Evolutionary conservation across 2,329 filamentous ascomycete genomes (phyloP).

Genomic region (Biscogniauxia mediterranea): DNA sequence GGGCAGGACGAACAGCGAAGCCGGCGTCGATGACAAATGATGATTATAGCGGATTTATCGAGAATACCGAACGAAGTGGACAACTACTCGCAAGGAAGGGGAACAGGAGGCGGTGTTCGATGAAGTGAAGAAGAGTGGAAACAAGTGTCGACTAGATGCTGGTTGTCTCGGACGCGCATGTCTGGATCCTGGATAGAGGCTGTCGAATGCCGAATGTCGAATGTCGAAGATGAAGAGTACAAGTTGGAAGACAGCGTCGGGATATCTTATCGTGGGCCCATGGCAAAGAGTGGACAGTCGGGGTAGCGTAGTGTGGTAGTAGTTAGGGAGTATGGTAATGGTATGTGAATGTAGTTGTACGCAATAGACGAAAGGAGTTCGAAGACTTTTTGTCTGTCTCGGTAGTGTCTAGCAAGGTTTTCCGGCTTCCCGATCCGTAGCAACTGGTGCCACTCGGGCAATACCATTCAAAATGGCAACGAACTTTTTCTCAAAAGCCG

Average conservation of each 20-base stretch:
- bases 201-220: background rate
- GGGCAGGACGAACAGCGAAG: background rate
- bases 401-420: constrained; percentile 14
- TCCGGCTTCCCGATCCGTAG: constrained; percentile 21
- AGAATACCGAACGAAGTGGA: background rate
- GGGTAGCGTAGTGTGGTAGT: background rate
- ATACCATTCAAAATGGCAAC: constrained; percentile 25
- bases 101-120: background rate
- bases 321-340: background rate
- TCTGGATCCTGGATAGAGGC: background rate
- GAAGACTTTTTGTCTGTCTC: constrained; percentile 11
- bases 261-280: constrained; percentile 14
- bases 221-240: background rate
- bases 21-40: constrained; percentile 10
- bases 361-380: too few relatives aligned
- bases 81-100: background rate
- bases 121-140: background rate
- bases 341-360: background rate
- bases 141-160: background rate
- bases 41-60: constrained; percentile 10
- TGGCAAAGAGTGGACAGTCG: background rate
- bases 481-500: constrained; percentile 3
- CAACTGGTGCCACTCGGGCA: constrained; percentile 17
- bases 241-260: constrained; percentile 1
- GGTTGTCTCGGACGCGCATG: background rate